These are phyloP conservation scores for Salvia splendens DNA, from an alignment of 257 asterid genomes.

Conservation along the genomic window DNA sequence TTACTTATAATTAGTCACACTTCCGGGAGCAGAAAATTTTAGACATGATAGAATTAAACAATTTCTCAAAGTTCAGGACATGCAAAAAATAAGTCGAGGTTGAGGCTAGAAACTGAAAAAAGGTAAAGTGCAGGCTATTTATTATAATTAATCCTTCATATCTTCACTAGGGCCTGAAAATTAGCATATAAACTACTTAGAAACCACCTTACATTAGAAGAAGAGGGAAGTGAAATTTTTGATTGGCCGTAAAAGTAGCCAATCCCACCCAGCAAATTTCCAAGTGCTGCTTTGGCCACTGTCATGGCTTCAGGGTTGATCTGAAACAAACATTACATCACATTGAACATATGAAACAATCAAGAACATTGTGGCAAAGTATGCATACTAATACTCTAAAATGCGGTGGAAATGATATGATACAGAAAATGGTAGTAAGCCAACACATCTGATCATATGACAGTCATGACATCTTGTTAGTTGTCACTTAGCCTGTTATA, in stretches of 20 bases:
- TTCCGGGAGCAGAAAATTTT: too few species aligned
- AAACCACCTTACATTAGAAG: slow-evolving; percentile 59
- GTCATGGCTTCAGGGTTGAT: slow-evolving; percentile 59
- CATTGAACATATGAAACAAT: slow-evolving; percentile 23
- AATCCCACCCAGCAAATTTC: slow-evolving; percentile 92
- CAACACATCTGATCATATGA: slow-evolving; percentile 14
- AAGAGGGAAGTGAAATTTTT: slow-evolving; percentile 68
- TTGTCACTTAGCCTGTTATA: not conserved
- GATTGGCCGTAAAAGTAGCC: slow-evolving; percentile 97
- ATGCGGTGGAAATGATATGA: not conserved
- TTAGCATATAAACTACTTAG: slow-evolving; percentile 17
- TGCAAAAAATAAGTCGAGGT: too few species aligned
- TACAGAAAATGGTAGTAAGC: slow-evolving; percentile 9
- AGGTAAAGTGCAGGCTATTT: too few species aligned
- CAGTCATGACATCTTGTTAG: not conserved
- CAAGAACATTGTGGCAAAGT: not conserved
- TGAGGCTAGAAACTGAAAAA: too few species aligned
- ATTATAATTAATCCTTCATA: not conserved
- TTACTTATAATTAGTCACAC: too few species aligned
- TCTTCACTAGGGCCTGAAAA: slow-evolving; percentile 14
- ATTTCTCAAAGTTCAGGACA: too few species aligned
- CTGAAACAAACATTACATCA: slow-evolving; percentile 49
- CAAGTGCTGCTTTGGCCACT: slow-evolving; percentile 84
- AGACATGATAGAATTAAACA: too few species aligned
- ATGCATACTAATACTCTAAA: not conserved